A percentile compares a stretch with the other conserved stretches of the same genome.
Evolutionary conservation across 2,329 filamentous ascomycete genomes (phyloP).

Genomic region (Eutypella sp.): DNA sequence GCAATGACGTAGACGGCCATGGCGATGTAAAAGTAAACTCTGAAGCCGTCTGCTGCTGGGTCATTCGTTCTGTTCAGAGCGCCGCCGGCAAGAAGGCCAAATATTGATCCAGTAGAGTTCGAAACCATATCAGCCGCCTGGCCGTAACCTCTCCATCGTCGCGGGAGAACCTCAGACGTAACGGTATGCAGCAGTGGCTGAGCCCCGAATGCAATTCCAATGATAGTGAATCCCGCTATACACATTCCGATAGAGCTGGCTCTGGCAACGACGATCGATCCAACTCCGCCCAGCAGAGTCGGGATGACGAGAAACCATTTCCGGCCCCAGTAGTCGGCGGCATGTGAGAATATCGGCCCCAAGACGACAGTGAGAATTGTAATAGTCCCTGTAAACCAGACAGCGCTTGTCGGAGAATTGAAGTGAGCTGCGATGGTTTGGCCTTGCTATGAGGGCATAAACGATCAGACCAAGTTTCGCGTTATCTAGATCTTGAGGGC

Average conservation of each 20-base stretch:
- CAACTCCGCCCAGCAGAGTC: constrained; percentile 28
- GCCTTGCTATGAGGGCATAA: constrained; percentile 22
- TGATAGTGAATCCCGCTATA: constrained; percentile 32
- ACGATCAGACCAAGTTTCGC: neutral
- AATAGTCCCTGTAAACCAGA: constrained; percentile 32
- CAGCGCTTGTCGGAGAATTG: constrained; percentile 13
- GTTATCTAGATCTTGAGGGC: neutral
- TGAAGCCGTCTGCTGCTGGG: constrained; percentile 25
- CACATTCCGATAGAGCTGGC: constrained; percentile 30
- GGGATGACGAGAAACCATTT: constrained; percentile 34
- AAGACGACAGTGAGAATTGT: constrained; percentile 33
- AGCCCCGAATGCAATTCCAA: constrained; percentile 30
- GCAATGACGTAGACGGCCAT: constrained; percentile 24
- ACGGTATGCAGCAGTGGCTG: constrained; percentile 36
- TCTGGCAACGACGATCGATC: constrained; percentile 31
- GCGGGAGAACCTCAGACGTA: constrained; percentile 34
- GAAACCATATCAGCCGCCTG: constrained; percentile 30
- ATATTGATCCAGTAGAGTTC: constrained; percentile 24
- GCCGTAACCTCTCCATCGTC: constrained; percentile 29
- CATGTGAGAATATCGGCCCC: constrained; percentile 32
- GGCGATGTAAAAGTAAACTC: constrained; percentile 31
- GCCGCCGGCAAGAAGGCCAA: constrained; percentile 30
- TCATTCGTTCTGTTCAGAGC: constrained; percentile 27
- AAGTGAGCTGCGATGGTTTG: constrained; percentile 27
- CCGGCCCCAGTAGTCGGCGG: constrained; percentile 38